These are phyloP conservation scores for Candida ovalis DNA, from an alignment of 805 yeast genomes.

Conservation along the genomic window DNA sequence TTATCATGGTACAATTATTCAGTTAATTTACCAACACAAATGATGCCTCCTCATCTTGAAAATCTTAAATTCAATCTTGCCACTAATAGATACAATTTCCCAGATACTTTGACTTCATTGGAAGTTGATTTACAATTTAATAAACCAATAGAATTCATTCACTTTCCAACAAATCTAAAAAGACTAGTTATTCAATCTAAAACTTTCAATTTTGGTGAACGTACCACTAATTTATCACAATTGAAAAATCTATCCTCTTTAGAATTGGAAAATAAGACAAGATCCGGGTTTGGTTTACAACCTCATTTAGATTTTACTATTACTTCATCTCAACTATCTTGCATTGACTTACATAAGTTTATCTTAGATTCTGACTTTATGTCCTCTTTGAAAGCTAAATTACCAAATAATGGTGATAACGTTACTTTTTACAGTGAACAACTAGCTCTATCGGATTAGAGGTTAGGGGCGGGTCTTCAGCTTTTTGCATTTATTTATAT, in stretches of 20 bases:
- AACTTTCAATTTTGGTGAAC: background rate
- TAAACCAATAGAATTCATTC: background rate
- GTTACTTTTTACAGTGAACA: background rate
- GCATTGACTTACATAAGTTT: background rate
- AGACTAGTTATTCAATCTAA: background rate
- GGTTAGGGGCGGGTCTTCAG: too few relatives aligned
- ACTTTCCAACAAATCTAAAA: background rate
- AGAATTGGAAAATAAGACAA: background rate
- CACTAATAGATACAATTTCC: background rate
- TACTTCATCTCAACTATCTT: background rate
- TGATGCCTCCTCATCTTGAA: background rate
- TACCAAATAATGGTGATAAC: background rate
- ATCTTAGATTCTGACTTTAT: background rate
- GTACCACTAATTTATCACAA: background rate
- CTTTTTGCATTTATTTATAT: too few relatives aligned
- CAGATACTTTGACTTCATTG: background rate
- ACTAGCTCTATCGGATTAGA: background rate
- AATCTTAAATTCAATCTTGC: background rate
- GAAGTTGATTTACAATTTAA: background rate
- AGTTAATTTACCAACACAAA: background rate
- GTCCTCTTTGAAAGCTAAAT: background rate
- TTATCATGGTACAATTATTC: constrained; percentile 1
- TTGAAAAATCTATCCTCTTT: background rate
- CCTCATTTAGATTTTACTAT: background rate
- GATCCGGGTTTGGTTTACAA: background rate